Evolutionary conservation across 345 rosid species (phyloP).

Genomic region (Populus tremula): DNA sequence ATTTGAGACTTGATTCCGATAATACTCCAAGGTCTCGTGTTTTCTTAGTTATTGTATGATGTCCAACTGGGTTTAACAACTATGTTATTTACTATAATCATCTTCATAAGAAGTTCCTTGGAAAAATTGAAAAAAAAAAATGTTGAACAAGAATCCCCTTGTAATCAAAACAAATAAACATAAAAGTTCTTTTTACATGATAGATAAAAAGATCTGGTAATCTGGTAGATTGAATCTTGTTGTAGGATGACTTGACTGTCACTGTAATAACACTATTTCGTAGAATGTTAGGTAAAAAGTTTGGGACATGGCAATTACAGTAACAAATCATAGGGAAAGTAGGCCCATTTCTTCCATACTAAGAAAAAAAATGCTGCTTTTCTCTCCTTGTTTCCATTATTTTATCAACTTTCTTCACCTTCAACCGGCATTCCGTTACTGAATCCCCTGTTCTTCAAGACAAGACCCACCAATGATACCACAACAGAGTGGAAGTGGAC

Average conservation of each 20-base stretch:
- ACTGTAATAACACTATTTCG: not conserved
- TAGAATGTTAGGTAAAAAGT: not conserved
- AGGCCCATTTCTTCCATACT: conserved; percentile 39
- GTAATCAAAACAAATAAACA: not conserved
- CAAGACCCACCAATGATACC: conserved; percentile 14
- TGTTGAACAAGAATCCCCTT: not conserved
- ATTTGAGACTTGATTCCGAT: accelerated
- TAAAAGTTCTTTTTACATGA: not conserved
- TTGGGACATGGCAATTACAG: not conserved
- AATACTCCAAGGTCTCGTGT: accelerated
- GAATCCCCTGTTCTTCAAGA: not conserved
- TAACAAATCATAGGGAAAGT: not conserved
- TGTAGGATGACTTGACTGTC: not conserved
- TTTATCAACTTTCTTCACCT: not conserved
- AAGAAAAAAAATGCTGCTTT: conserved; percentile 26
- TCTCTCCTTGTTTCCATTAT: not conserved
- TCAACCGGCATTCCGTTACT: conserved; percentile 11
- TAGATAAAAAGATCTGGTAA: not conserved
- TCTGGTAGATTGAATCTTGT: not conserved
- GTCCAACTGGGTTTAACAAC: too few relatives aligned
- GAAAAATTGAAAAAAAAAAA: not conserved
- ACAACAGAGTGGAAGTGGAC: not conserved
- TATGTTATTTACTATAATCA: too few relatives aligned
- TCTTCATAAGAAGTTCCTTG: not conserved
- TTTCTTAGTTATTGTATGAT: accelerated